Base-by-base conservation (phyloP, 2,329 filamentous ascomycete species). In the Rhynchosporium graminicola region DNA sequence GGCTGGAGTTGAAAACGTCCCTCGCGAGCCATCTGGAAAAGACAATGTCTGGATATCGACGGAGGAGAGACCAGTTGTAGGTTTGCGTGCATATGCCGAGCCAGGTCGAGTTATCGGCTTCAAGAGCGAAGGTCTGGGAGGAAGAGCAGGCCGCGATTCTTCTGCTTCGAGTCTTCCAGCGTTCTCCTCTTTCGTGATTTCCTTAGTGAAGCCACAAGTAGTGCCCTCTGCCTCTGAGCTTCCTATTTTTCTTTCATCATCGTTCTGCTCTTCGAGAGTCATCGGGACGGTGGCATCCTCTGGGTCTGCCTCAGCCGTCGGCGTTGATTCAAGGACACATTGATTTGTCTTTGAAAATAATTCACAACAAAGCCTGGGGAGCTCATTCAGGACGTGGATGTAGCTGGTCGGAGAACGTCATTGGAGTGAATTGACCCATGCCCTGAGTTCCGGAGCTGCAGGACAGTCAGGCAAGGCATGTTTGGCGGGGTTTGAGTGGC, bases 51-150 rank as follows among this genome's bases (percentile, higher is more conserved):
- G 89, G 60, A 93, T 88, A 68, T 94, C 92, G 65, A 92, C 83
- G 15, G 91, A 83, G 0, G 92, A 94, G 13, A 98, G 73, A 9
- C 92, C 92, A 0, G 92, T 97, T 3, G 93, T 97, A 54, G 94
- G 86, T 63, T 86, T 87, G 12, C 45, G 45, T 1, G 89, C 87
- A 66, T 79, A 80, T 10, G 64, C 69, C 43, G 75, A 76, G 66
- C 76, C 57, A 36, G 69, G 66, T 15, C 63, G 62, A 13, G 67
- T 62, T 46, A 61, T 29, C 43, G 52, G 52, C 42, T 68, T 61
- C 5, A 69, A 60, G 9, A 78, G 71, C 40, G 73, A 76, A 28
- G 78, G 79, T 52, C 80, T 75, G 12, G 79, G 78, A 63, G 80
- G 80, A 31, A 82, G 71, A 48, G 79, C 76, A 33, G 80, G 80